Base-by-base conservation (phyloP, 352 stramenopile species). In the Phytophthora tubulina region DNA sequence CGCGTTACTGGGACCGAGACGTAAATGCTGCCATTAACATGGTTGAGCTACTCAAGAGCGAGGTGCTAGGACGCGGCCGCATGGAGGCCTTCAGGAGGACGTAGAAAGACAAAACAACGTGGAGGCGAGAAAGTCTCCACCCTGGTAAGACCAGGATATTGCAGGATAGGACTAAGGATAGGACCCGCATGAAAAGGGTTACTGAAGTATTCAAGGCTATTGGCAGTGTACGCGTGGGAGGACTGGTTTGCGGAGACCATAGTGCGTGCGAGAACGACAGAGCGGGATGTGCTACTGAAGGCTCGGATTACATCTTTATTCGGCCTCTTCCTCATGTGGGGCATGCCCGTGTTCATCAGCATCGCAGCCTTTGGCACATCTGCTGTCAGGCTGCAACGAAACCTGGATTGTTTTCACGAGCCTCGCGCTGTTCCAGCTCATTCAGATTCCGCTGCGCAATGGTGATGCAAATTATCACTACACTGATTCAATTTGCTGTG, bases 401-500 rank as follows among this genome's bases (percentile, higher is more conserved):
- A 42, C 14, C 36, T 15, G 10, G 14, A 42, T 42, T 42, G 36
- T 42, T 13, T 42, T 42, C 14, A 42, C 36, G 36, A 42, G 36
- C 36, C 36, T 42, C 36, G 36, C 36, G 36, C 14, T 42, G 7
- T 42, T 42, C 36, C 36, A 42, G 36, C 36, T 42, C 36, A 42
- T 46, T 17, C 41, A 46, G 17, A 7, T 46, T 6, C 41, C 10
- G 13, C 17, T 46, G 41, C 41, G 41, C 15, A 27, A 27, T 46
- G 41, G 15, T 46, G 41, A 46, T 42, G 36, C 36, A 42, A 42
- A 42, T 42, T 42, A 42, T 46, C 13, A 46, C 41, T 46, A 46
- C 13, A 27, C 10, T 46, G 13, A 46, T 17, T 17, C 41, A 46
- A 13, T 42, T 9, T 42, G 36, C 36, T 42, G 36, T 27, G 41